Evolutionary conservation across 495 filamentous ascomycete species (phyloP).

Genomic region (Lepraria neglecta): DNA sequence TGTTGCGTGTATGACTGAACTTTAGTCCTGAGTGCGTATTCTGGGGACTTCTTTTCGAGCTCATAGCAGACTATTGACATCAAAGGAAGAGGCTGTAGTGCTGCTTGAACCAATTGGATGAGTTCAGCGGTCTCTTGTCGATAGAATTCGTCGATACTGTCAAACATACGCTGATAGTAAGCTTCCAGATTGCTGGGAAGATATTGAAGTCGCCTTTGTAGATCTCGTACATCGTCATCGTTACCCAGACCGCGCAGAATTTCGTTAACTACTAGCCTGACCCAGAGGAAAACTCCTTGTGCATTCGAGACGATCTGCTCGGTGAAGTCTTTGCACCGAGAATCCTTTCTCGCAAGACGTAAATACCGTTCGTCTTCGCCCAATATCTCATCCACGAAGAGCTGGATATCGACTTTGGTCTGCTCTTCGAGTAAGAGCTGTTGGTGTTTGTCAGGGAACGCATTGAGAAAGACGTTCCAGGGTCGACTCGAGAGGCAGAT

Average conservation of each 20-base stretch:
- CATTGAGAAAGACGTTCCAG: constrained; percentile 41
- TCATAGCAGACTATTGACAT: constrained; percentile 9
- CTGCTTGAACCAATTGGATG: not conserved
- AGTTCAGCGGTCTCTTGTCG: constrained; percentile 13
- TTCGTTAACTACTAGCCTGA: constrained; percentile 31
- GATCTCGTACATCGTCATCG: constrained; percentile 26
- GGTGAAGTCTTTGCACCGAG: constrained; percentile 8
- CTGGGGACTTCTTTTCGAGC: not conserved
- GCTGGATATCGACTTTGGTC: constrained; percentile 18
- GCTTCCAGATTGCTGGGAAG: constrained; percentile 31
- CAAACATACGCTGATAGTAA: constrained; percentile 30
- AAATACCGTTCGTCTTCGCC: constrained; percentile 4
- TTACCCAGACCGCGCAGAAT: constrained; percentile 33
- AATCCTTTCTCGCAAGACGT: not conserved
- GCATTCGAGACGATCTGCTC: constrained; percentile 17
- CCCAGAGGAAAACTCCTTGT: constrained; percentile 40
- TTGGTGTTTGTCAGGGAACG: constrained; percentile 21
- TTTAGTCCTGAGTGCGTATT: not conserved
- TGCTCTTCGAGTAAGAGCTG: constrained; percentile 18
- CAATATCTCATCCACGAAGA: constrained; percentile 6
- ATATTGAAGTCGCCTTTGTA: constrained; percentile 25
- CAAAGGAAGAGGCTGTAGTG: not conserved
- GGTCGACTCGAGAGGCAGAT: constrained; percentile 47
- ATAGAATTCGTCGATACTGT: constrained; percentile 16
- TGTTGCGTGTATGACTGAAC: not conserved